These are phyloP conservation scores for Penicillium argentinense DNA, from an alignment of 495 filamentous ascomycete genomes.

Conservation along the genomic window DNA sequence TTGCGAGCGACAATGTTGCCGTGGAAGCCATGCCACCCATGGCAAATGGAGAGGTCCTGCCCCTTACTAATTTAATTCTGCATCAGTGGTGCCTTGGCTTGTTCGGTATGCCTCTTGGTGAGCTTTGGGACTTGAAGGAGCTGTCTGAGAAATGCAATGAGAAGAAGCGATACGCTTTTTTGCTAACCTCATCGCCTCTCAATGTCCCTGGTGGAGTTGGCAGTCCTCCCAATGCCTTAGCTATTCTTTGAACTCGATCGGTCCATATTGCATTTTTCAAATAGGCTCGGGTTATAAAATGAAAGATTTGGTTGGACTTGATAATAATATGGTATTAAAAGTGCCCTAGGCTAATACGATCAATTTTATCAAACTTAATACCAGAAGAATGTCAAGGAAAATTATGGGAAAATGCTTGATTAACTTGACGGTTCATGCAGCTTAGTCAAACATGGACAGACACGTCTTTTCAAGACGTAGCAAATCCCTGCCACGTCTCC, in stretches of 20 bases:
- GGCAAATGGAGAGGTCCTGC: conserved; percentile 12
- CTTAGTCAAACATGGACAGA: too few relatives aligned
- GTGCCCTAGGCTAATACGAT: too few relatives aligned
- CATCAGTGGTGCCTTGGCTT: conserved; percentile 43
- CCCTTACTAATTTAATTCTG: conserved; percentile 23
- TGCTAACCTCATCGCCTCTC: conserved; percentile 45
- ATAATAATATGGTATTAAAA: too few relatives aligned
- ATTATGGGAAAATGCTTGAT: too few relatives aligned
- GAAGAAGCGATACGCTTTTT: conserved; percentile 38
- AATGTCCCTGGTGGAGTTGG: conserved; percentile 47
- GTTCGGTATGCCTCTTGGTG: conserved; percentile 56
- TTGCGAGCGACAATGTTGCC: conserved; percentile 31
- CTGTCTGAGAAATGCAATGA: conserved; percentile 50
- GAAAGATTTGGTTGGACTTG: too few relatives aligned
- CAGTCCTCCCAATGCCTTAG: conserved; percentile 41
- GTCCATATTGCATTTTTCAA: too few relatives aligned
- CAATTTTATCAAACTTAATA: too few relatives aligned
- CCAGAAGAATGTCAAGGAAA: too few relatives aligned
- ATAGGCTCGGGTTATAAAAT: too few relatives aligned
- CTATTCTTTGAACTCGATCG: conserved; percentile 37
- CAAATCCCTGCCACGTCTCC: conserved; percentile 19
- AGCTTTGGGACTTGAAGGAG: conserved; percentile 60
- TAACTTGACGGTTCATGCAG: too few relatives aligned
- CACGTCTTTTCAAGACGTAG: neutral
- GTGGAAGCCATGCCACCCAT: conserved; percentile 29